Percentiles rank a stretch among this genome's conserved stretches.
Evolutionary conservation across 371 early-diverging fungal genomes (phyloP).

Genomic region (Catenaria anguillulae): DNA sequence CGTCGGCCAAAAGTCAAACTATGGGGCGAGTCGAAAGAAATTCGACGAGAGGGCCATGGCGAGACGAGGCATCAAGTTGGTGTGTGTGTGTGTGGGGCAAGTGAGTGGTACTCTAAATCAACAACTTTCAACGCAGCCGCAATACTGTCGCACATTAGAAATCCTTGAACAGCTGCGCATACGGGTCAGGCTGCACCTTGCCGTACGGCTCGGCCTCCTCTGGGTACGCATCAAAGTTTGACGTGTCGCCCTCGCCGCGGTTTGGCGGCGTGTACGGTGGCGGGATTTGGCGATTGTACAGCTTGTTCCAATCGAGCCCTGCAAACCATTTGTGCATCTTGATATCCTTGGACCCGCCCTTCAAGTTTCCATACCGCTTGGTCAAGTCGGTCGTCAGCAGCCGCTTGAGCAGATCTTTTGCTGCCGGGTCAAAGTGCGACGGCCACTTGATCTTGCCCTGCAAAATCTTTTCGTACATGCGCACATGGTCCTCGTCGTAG

Average conservation of each 20-base stretch:
- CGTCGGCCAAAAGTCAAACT: no score
- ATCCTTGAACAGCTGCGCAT: conserved; percentile 5
- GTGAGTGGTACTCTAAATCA: no score
- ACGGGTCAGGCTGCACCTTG: conserved; percentile 16
- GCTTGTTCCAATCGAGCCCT: conserved; percentile 75
- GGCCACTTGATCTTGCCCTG: conserved; percentile 77
- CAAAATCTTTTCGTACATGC: conserved; percentile 86
- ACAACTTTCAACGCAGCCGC: no score
- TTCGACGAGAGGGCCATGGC: no score
- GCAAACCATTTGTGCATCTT: conserved; percentile 90
- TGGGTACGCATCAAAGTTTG: conserved; percentile 86
- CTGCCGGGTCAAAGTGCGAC: conserved; percentile 67
- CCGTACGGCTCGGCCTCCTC: conserved; percentile 54
- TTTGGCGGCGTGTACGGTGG: conserved; percentile 84
- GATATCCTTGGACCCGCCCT: conserved; percentile 77
- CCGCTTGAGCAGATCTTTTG: conserved; percentile 77
- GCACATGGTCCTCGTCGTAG: conserved; percentile 36
- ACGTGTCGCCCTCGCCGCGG: conserved; percentile 74
- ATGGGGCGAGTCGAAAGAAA: no score
- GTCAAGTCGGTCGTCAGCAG: conserved; percentile 74
- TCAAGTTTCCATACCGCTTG: conserved; percentile 81
- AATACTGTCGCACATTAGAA: no score
- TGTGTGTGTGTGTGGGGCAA: no score
- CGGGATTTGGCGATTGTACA: conserved; percentile 53
- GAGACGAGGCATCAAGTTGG: no score